These are phyloP conservation scores for Tremella yokohamensis DNA, from an alignment of 768 basidiomycete species.

Conservation along the genomic window DNA sequence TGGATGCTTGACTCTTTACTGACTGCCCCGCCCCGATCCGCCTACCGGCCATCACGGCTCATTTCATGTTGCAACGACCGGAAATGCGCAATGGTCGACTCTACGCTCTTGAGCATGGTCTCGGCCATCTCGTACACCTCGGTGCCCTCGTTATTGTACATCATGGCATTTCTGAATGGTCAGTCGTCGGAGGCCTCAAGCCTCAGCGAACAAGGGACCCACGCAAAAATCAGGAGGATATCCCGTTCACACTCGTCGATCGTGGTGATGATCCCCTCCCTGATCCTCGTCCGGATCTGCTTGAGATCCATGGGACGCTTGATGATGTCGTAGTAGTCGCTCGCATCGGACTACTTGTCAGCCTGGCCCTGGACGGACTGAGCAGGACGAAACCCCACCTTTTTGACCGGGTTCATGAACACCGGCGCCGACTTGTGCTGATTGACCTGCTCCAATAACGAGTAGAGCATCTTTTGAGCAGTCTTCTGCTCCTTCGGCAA, in stretches of 20 bases:
- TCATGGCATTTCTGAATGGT: slow-evolving; percentile 70
- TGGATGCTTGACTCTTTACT: too few relatives aligned
- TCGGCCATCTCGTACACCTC: slow-evolving; percentile 88
- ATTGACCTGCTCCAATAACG: slow-evolving; percentile 76
- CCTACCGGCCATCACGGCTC: too few relatives aligned
- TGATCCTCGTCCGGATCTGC: slow-evolving; percentile 79
- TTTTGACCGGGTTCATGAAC: slow-evolving; percentile 84
- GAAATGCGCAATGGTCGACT: slow-evolving; percentile 42
- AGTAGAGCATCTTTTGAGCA: slow-evolving; percentile 73
- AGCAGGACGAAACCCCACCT: slow-evolving; percentile 35
- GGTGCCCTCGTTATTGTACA: slow-evolving; percentile 85
- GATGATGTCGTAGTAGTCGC: slow-evolving; percentile 87
- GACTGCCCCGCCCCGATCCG: too few relatives aligned
- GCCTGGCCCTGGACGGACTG: background rate
- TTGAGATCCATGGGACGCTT: slow-evolving; percentile 95
- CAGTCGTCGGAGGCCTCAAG: background rate
- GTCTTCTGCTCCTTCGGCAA: slow-evolving; percentile 11
- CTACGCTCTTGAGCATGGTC: slow-evolving; percentile 63
- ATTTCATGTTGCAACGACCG: slow-evolving; percentile 40
- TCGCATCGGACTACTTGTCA: slow-evolving; percentile 62
- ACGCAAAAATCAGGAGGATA: slow-evolving; percentile 84
- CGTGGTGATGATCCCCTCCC: slow-evolving; percentile 74
- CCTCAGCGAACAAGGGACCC: slow-evolving; percentile 16
- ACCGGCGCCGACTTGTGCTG: slow-evolving; percentile 84
- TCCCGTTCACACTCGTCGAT: slow-evolving; percentile 87